Evolutionary conservation across 1,139 yeast genomes (phyloP), one percentile per base, ranked within the genome.

Genomic region (Geotrichum fermentans): DNA sequence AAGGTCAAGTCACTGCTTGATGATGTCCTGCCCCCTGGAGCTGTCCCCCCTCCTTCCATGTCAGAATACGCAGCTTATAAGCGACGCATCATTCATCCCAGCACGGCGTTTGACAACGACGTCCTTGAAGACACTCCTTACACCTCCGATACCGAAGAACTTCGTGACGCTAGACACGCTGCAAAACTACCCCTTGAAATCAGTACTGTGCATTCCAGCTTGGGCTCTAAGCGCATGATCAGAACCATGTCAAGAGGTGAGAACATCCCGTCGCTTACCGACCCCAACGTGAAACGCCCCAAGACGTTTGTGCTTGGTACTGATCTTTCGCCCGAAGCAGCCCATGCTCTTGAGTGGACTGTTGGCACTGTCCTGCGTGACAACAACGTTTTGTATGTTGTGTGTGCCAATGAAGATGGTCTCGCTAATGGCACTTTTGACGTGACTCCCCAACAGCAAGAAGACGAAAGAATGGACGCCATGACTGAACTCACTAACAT

Each of bases 291-390:
- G 50, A 67, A 73, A 38, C 73, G 74, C 54, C 85, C 86, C 39
- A 83, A 81, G 62, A 78, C 85, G 65, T 87, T 82, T 65, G 71
- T 87, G 49, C 77, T 85, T 28, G 86, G 92, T 61, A 79, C 85
- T 70, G 96, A 87, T 63, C 77, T 86, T 59, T 83, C 92, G 1
- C 88, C 90, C 0, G 97, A 88, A 60, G 83, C 96, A 2, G 75
- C 77, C 34, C 87, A 85, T 65, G 95, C 97, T 0, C 73, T 90
- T 38, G 95, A 88, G 60, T 90, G 96, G 88, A 79, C 90, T 42
- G 75, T 90, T 57, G 97, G 97, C 1, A 81, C 96, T 0, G 85
- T 89, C 0, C 73, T 89, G 47, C 84, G 83, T 24, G 94, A 87
- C 60, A 94, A 94, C 0, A 85, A 89, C 52, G 89, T 89, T 1